Conservation (phyloP, 768 basidiomycete species). For the Strobilomyces echinocephalus region DNA sequence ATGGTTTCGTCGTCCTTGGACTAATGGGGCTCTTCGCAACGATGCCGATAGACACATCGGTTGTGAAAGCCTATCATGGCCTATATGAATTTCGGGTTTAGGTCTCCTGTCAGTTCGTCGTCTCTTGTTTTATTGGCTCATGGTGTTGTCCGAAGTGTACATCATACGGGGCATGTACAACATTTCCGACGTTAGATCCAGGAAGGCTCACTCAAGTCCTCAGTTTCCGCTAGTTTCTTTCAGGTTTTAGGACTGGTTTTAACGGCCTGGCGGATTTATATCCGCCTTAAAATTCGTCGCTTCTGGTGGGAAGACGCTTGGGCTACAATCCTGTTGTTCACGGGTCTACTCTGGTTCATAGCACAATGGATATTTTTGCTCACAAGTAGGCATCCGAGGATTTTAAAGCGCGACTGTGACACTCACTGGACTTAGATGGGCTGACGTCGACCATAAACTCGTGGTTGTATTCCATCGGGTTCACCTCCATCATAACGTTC, state of each 20-base stretch:
- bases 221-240: conserved; percentile 10
- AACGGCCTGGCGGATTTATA: conserved; percentile 17
- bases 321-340: background rate
- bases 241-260: conserved; percentile 12
- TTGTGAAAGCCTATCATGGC: conserved; percentile 4
- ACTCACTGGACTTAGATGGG: background rate
- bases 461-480: background rate
- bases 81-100: background rate
- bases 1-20: background rate
- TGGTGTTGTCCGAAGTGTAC: background rate
- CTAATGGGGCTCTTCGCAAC: background rate
- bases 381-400: background rate
- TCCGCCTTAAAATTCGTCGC: conserved; percentile 8
- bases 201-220: background rate
- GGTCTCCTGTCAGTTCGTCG: background rate
- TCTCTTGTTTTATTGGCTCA: background rate
- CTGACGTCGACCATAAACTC: background rate
- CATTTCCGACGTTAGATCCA: background rate
- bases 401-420: background rate
- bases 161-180: conserved; percentile 4
- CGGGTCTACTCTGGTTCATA: background rate
- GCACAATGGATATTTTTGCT: background rate
- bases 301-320: background rate
- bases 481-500: background rate
- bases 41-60: conserved; percentile 4